Conservation (phyloP, 768 basidiomycete genomes). For the Hygrophorus russula region DNA sequence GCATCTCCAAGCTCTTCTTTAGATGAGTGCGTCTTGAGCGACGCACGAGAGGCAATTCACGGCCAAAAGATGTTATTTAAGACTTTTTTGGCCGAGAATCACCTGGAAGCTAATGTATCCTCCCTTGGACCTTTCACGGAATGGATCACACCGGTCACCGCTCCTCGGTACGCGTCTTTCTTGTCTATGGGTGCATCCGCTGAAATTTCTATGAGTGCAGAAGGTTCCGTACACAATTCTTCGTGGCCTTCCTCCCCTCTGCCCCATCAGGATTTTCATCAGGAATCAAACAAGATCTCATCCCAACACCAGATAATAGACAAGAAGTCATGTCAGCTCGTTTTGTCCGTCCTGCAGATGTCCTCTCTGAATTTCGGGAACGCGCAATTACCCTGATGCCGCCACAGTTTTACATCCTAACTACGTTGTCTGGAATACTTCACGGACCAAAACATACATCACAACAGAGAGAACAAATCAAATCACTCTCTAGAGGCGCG, state of each 20-base stretch:
- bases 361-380: slow-evolving; percentile 38
- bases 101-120: slow-evolving; percentile 31
- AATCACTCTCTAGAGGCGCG: slow-evolving; percentile 33
- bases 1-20: slow-evolving; percentile 24
- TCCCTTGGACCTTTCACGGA: slow-evolving; percentile 59
- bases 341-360: slow-evolving; percentile 47
- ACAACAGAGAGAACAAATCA: slow-evolving; percentile 35
- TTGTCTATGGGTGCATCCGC: background rate
- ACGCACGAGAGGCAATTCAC: slow-evolving; percentile 47
- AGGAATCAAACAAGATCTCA: slow-evolving; percentile 41
- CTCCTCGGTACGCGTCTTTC: slow-evolving; percentile 31
- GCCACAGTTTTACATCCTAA: slow-evolving; percentile 63
- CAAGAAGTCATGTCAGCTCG: slow-evolving; percentile 59
- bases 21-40: slow-evolving; percentile 32
- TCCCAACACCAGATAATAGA: slow-evolving; percentile 60
- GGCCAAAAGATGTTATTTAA: slow-evolving; percentile 37
- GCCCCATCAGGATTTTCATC: slow-evolving; percentile 37
- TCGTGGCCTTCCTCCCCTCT: slow-evolving; percentile 45
- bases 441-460: slow-evolving; percentile 26
- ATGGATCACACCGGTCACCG: slow-evolving; percentile 58
- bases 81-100: slow-evolving; percentile 36
- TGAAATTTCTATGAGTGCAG: slow-evolving; percentile 22
- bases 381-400: slow-evolving; percentile 55
- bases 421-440: slow-evolving; percentile 47
- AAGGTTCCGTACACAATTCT: slow-evolving; percentile 66